Evolutionary conservation across 306 rosid species (phyloP), one percentile per base, ranked within the genome.

Genomic region (Macrotyloma uniflorum): DNA sequence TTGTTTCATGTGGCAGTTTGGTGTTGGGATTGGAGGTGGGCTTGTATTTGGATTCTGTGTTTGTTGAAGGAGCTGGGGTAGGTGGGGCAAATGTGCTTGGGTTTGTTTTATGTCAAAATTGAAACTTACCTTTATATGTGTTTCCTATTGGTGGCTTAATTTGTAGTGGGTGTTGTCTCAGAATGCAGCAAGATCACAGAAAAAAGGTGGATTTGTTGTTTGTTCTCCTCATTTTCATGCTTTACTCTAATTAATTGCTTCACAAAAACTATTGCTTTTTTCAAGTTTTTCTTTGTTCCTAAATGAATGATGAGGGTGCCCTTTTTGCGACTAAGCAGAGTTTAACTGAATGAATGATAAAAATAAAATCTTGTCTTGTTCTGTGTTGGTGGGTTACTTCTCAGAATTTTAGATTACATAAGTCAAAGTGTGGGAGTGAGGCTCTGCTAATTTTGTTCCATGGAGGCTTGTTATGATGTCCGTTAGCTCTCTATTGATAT

Each of bases 61-160:
- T 86, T 63, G 70, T 85, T 81, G 57, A 85, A 85, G 89, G 86
- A 73, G 86, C 83, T 88, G 22, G 78, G 77, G 91, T 83, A 83
- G 91, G 80, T 87, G 96, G 96, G 92, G 91, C 55, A 88, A 90
- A 86, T 89, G 97, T 80, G 97, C 96, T 82, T 89, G 61, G 13
- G 2, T 68, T 26, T 26, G 14, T 58, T 72, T 62, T 15, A 33
- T 38, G 42, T 26, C 24, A 47, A 45, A 53, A 4, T 83, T 83
- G 43, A 68, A 64, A 69, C 40, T 74, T 26, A 32, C 13, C 30
- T 18, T 72, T 82, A 68, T 78, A 10, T 66, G 55, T 55, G 64
- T 46, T 70, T 85, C 73, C 1, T 26, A 45, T 79, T 70, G 77
- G 49, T 66, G 58, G 10, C 69, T 83, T 67, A 69, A 82, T 49